phyloP scores from a whole-genome alignment of 1,284 basidiomycete species.

The Trametes hirsuta region DNA sequence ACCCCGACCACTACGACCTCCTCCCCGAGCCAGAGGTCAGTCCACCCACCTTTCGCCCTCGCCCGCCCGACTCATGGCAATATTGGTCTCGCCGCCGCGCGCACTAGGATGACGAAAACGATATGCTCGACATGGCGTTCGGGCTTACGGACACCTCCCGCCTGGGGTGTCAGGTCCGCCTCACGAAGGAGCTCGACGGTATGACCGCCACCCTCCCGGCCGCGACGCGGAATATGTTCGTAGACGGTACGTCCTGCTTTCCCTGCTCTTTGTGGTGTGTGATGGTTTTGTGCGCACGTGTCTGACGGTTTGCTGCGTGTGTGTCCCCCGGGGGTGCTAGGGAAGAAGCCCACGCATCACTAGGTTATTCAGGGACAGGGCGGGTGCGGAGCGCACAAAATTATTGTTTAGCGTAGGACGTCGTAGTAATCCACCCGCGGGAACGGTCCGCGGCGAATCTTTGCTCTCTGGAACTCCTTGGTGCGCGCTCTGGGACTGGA shows the following conservation, averaged over 20 bases:
- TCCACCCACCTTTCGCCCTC: neutral
- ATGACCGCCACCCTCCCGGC: constrained; percentile 87
- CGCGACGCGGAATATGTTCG: constrained; percentile 97
- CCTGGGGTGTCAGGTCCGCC: constrained; percentile 82
- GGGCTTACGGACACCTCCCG: constrained; percentile 93
- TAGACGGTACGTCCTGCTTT: constrained; percentile 70
- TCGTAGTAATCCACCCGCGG: too few species aligned
- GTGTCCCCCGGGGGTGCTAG: constrained; percentile 20
- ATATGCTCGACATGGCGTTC: constrained; percentile 98
- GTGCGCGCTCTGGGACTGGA: too few species aligned
- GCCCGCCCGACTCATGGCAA: neutral
- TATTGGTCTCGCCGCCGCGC: neutral
- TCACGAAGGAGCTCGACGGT: constrained; percentile 86
- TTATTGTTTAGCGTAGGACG: too few species aligned
- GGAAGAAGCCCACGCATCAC: constrained; percentile 54
- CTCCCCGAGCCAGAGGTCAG: constrained; percentile 81
- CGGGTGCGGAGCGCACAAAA: too few species aligned
- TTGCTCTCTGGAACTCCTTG: too few species aligned
- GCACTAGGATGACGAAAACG: constrained; percentile 87
- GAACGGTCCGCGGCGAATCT: too few species aligned
- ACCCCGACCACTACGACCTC: constrained; percentile 81
- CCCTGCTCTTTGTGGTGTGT: neutral
- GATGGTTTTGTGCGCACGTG: neutral
- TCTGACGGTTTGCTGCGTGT: neutral
- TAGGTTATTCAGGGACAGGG: constrained; percentile 25